A percentile compares a stretch with the other conserved stretches of the same genome.
Conservation (phyloP, 441 rosid species). For the Metrosideros polymorpha region DNA sequence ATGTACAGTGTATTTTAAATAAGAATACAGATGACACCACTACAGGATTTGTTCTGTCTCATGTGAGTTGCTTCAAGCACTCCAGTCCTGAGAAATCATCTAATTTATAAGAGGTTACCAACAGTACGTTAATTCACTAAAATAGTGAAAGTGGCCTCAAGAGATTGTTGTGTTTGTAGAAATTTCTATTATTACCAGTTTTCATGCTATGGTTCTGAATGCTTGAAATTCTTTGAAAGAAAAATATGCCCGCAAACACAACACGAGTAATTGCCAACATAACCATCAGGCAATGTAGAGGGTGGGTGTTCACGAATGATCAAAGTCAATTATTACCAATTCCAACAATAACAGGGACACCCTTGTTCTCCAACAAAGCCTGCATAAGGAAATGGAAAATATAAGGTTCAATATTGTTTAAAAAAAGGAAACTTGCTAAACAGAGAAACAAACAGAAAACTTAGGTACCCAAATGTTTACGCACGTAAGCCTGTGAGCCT, state of each 20-base stretch:
- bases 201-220: not conserved
- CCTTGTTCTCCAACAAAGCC: conserved; percentile 91
- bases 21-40: not conserved
- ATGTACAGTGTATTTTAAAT: not conserved
- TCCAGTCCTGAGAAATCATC: not conserved
- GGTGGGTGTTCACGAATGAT: not conserved
- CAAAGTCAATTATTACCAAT: conserved; percentile 48
- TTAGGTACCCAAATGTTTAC: not conserved
- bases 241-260: not conserved
- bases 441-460: not conserved
- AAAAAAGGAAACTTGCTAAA: not conserved
- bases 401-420: not conserved
- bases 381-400: conserved; percentile 22
- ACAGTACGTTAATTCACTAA: not conserved
- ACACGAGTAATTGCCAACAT: not conserved
- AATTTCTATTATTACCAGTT: not conserved
- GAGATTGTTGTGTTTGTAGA: not conserved
- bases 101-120: not conserved
- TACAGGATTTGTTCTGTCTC: not conserved
- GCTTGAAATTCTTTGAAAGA: not conserved
- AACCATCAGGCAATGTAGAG: not conserved
- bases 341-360: conserved; percentile 87
- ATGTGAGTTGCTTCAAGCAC: not conserved
- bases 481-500: not conserved
- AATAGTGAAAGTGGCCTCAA: not conserved